phyloP scores from a whole-genome alignment of 2,329 filamentous ascomycete genomes.

The Aspergillus chevalieri region DNA sequence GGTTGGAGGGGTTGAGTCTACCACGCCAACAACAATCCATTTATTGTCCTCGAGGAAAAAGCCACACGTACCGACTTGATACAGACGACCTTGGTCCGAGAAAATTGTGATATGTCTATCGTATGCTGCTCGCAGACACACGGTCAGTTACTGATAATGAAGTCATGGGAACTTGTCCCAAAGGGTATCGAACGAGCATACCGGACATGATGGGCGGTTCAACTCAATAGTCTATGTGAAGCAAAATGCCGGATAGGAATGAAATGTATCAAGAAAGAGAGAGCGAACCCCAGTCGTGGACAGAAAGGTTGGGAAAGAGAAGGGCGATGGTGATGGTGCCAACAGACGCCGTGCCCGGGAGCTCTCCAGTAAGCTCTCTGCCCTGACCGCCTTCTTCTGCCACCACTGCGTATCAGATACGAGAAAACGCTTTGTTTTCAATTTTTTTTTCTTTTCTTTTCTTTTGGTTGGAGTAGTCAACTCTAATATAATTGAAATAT shows the following conservation, averaged over 20 bases:
- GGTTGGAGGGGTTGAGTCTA: neutral
- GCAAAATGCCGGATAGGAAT: constrained; percentile 5
- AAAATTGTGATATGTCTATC: constrained; percentile 99
- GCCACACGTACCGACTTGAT: constrained; percentile 78
- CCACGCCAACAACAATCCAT: neutral
- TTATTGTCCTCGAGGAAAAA: neutral
- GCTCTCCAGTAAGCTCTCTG: constrained; percentile 27
- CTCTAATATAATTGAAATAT: too few species aligned
- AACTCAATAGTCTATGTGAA: constrained; percentile 8
- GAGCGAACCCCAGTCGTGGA: constrained; percentile 6
- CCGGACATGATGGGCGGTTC: constrained; percentile 38
- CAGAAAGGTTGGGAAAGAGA: constrained; percentile 15
- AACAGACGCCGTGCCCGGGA: constrained; percentile 29
- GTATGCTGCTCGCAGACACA: constrained; percentile 62
- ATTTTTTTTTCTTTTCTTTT: too few species aligned
- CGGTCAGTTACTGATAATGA: constrained; percentile 23
- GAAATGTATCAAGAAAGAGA: constrained; percentile 4
- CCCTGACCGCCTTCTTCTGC: constrained; percentile 27
- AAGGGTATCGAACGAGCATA: constrained; percentile 19
- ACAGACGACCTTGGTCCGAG: constrained; percentile 94
- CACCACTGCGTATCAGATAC: neutral
- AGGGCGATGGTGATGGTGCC: constrained; percentile 26
- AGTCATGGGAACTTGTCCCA: constrained; percentile 19
- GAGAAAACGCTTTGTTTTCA: too few species aligned
- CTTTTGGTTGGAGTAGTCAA: too few species aligned